A percentile compares a stretch with the other conserved stretches of the same genome.
Conservation (phyloP, 2,329 filamentous ascomycete species). For the Talaromyces rugulosus region DNA sequence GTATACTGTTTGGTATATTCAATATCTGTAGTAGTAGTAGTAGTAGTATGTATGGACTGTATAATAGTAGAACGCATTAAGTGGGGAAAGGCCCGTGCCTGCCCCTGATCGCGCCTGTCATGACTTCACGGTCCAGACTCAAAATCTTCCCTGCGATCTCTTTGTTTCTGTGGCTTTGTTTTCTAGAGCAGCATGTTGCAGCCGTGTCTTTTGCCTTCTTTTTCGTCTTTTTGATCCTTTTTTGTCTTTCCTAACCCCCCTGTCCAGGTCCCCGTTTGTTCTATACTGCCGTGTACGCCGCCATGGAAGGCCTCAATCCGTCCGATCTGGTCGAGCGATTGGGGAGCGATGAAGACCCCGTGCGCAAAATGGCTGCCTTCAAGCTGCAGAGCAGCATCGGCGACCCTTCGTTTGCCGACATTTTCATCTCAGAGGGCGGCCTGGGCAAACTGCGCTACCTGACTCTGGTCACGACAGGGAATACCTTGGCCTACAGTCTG, state of each 20-base stretch:
- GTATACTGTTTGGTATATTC: not conserved
- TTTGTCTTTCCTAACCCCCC: not conserved
- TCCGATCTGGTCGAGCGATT: slow-evolving; percentile 57
- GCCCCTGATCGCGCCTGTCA: not conserved
- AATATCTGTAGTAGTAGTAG: too few relatives aligned
- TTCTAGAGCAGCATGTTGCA: not conserved
- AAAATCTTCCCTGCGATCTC: not conserved
- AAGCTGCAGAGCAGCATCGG: slow-evolving; percentile 94
- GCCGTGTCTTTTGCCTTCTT: not conserved
- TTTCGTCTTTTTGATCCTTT: not conserved
- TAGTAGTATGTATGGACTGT: too few relatives aligned
- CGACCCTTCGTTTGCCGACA: slow-evolving; percentile 92
- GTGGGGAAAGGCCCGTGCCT: not conserved
- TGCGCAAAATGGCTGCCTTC: slow-evolving; percentile 98
- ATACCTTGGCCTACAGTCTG: slow-evolving; percentile 91
- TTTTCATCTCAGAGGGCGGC: slow-evolving; percentile 88
- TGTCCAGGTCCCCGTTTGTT: not conserved
- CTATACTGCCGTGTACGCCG: not conserved
- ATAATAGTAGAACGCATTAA: too few relatives aligned
- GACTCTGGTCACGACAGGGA: slow-evolving; percentile 80
- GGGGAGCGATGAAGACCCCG: slow-evolving; percentile 71
- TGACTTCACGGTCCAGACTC: not conserved
- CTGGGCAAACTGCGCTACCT: slow-evolving; percentile 75
- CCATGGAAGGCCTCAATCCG: slow-evolving; percentile 54
- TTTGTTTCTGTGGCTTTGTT: not conserved